Base-by-base conservation (phyloP, 441 rosid genomes). In the Adansonia rubrostipa region DNA sequence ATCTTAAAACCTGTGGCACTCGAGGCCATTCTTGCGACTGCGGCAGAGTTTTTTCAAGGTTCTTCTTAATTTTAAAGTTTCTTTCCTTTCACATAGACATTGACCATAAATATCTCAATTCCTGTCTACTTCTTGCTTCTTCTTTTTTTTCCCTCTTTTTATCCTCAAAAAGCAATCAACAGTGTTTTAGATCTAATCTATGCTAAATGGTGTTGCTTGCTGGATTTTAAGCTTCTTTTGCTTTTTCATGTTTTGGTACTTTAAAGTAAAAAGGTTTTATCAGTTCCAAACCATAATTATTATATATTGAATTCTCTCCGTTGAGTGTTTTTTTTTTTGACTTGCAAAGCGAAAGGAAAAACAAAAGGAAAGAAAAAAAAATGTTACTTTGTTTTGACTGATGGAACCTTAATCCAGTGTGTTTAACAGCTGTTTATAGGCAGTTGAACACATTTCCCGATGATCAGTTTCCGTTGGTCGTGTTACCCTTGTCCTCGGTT, bases 381-480 rank as follows among this genome's bases (percentile, higher is more conserved):
- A 57, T 2, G 20, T 60, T n/a, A 58, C 40, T 69, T 62, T 20
- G n/a, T 10, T 58, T 78, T 79, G 83, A 85, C 80, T 77, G 85
- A 79, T 73, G 72, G 74, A 80, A 82, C 80, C 78, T 83, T 80
- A 77, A 81, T 77, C 76, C 64, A 19, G 47, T 67, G 47, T 62
- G 75, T 81, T 71, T 68, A 65, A 10, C 28, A 61, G 72, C 80
- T 77, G 80, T 24, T 78, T 78, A 44, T 57, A 24, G 83, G 58
- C 75, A 78, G 86, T 83, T 80, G 85, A 62, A 73, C 87, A 78
- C 88, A 72, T 71, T 81, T 87, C 81, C 87, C 87, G 15, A 85
- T 80, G 71, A 77, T 83, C 70, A 82, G 78, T 80, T 79, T 60
- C 14, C 14, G 71, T 68, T 47, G 66, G 54, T 54, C 20, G 14